These are phyloP conservation scores for Fusarium napiforme DNA, from an alignment of 2,329 filamentous ascomycete species.

Conservation along the genomic window DNA sequence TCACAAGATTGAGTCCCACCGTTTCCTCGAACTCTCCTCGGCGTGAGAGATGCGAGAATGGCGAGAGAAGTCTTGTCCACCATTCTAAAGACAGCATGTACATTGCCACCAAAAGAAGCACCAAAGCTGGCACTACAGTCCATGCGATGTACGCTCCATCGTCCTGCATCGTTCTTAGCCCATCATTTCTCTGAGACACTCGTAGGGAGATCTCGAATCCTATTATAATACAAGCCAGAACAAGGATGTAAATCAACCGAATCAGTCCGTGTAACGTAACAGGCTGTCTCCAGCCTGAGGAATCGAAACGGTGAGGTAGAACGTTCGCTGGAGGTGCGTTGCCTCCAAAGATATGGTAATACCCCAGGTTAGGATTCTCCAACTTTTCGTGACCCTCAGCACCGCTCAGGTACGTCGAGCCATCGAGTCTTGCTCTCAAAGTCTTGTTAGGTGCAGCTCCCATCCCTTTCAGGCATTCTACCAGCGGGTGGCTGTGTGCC, in stretches of 20 bases:
- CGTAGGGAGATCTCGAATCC: conserved; percentile 50
- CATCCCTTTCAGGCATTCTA: conserved; percentile 50
- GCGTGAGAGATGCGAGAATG: conserved; percentile 46
- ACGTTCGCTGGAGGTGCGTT: conserved; percentile 32
- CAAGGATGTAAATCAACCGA: conserved; percentile 42
- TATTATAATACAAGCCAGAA: conserved; percentile 47
- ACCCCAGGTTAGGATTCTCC: conserved; percentile 36
- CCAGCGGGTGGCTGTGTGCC: conserved; percentile 50
- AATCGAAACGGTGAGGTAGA: conserved; percentile 32
- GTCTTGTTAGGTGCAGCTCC: conserved; percentile 47
- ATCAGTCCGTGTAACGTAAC: conserved; percentile 44
- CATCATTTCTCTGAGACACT: conserved; percentile 44
- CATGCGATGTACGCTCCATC: conserved; percentile 49
- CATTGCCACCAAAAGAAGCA: conserved; percentile 45
- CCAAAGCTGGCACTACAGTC: conserved; percentile 49
- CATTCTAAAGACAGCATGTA: conserved; percentile 49
- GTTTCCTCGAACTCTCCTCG: conserved; percentile 46
- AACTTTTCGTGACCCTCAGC: conserved; percentile 51
- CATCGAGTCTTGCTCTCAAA: conserved; percentile 44
- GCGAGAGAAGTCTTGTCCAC: conserved; percentile 48
- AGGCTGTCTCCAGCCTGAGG: conserved; percentile 47
- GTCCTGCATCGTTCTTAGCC: conserved; percentile 46
- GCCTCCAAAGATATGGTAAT: conserved; percentile 44
- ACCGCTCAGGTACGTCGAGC: conserved; percentile 47
- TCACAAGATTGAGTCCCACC: conserved; percentile 48